Evolutionary conservation across 257 asterid species (phyloP).

Genomic region (Perilla frutescens): DNA sequence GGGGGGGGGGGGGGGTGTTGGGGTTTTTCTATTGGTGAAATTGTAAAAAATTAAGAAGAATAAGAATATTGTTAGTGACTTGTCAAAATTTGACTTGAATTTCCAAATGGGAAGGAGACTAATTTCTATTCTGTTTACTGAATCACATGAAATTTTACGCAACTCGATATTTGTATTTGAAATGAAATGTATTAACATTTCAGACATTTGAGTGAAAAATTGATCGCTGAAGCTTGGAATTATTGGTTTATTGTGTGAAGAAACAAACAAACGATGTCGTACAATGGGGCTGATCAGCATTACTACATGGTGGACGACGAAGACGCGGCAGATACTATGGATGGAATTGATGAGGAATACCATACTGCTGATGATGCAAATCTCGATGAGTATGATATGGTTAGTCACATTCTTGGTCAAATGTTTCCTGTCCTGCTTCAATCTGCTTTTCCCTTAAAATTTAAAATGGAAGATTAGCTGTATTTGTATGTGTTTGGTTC

Average conservation of each 20-base stretch:
- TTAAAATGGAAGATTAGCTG: background rate
- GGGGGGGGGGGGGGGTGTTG: background rate
- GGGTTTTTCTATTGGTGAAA: background rate
- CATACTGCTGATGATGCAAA: slow-evolving; percentile 50
- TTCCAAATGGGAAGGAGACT: no score
- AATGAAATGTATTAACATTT: no score
- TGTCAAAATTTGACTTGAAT: no score
- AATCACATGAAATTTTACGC: no score
- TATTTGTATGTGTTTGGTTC: slow-evolving; percentile 1
- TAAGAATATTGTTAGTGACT: no score
- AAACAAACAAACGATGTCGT: slow-evolving; percentile 38
- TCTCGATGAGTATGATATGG: slow-evolving; percentile 72
- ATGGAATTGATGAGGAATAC: slow-evolving; percentile 57
- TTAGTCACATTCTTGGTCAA: slow-evolving; percentile 35
- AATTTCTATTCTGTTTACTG: no score
- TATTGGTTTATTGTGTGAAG: background rate
- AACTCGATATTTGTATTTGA: no score
- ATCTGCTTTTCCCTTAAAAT: background rate
- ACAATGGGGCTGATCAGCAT: slow-evolving; percentile 43
- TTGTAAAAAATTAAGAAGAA: no score
- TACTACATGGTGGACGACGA: slow-evolving; percentile 51
- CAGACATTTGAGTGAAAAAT: background rate
- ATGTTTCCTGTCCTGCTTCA: background rate
- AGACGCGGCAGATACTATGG: slow-evolving; percentile 48
- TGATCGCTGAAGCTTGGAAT: slow-evolving; percentile 12